These are phyloP conservation scores for Spiraea crenata DNA, from an alignment of 331 rosid genomes.

Conservation along the genomic window DNA sequence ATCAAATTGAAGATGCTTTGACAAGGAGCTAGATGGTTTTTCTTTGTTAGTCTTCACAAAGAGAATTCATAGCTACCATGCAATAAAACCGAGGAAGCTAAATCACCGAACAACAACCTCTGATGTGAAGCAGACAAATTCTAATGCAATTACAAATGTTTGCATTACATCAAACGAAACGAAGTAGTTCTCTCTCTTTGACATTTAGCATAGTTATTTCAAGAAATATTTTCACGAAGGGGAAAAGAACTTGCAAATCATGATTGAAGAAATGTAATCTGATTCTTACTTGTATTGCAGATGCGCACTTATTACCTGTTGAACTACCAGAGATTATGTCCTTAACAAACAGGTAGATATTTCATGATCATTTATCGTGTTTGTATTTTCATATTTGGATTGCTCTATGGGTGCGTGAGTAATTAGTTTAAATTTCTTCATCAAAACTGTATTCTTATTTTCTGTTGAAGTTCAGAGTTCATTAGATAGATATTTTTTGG, in stretches of 20 bases:
- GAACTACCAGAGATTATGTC: constrained; percentile 79
- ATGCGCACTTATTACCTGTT: constrained; percentile 83
- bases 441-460: not conserved
- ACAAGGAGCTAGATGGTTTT: too few species aligned
- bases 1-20: too few species aligned
- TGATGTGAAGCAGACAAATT: too few species aligned
- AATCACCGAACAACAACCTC: too few species aligned
- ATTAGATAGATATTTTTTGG: not conserved
- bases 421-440: not conserved
- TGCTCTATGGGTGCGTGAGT: not conserved
- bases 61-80: too few species aligned
- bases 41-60: too few species aligned
- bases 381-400: constrained; percentile 1
- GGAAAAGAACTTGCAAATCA: not conserved
- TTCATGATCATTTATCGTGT: not conserved
- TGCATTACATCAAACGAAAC: too few species aligned
- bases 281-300: constrained; percentile 37
- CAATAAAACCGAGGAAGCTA: too few species aligned
- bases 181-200: too few species aligned
- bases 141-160: too few species aligned
- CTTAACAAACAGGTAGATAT: constrained; percentile 64
- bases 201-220: too few species aligned
- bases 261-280: not conserved
- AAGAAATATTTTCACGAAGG: not conserved
- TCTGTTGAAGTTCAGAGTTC: not conserved